Conservation (phyloP, 2,329 filamentous ascomycete species). For the Sporothrix euskadiensis region DNA sequence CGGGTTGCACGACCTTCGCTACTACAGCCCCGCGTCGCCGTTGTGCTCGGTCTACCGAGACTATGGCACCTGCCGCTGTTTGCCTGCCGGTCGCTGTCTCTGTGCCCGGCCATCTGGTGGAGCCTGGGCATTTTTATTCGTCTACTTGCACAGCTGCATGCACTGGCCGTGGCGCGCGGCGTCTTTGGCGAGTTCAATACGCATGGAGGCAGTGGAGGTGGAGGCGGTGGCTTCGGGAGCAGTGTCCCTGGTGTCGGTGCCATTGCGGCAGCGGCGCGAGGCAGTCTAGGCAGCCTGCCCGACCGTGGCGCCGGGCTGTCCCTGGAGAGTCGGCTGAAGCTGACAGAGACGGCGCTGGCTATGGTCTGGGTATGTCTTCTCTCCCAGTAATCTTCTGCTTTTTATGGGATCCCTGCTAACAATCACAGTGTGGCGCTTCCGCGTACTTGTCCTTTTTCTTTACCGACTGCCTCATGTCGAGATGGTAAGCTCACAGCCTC, state of each 20-base stretch:
- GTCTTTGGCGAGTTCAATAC: slow-evolving; percentile 27
- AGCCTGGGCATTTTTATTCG: slow-evolving; percentile 68
- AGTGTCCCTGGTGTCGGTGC: slow-evolving; percentile 38
- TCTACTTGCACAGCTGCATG: slow-evolving; percentile 63
- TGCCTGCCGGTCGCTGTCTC: slow-evolving; percentile 69
- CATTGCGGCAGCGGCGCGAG: slow-evolving; percentile 24
- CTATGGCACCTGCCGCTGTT: slow-evolving; percentile 74
- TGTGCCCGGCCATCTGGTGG: slow-evolving; percentile 71
- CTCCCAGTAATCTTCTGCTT: not conserved
- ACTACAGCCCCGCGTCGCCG: slow-evolving; percentile 75
- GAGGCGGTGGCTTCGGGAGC: not conserved
- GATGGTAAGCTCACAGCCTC: slow-evolving; percentile 58
- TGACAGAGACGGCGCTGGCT: slow-evolving; percentile 70
- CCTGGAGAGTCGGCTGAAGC: slow-evolving; percentile 51
- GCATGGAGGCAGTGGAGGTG: slow-evolving; percentile 38
- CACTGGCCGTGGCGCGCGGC: slow-evolving; percentile 31
- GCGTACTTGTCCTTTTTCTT: slow-evolving; percentile 82
- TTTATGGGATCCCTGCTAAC: slow-evolving; percentile 22
- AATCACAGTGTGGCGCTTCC: slow-evolving; percentile 66
- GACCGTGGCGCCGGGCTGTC: slow-evolving; percentile 30
- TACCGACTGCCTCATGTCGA: slow-evolving; percentile 80
- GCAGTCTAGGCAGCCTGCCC: not conserved
- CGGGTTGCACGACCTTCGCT: slow-evolving; percentile 44
- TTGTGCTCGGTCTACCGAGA: slow-evolving; percentile 71
- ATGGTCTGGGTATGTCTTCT: slow-evolving; percentile 64